Base-by-base conservation (phyloP, 2,329 filamentous ascomycete species). In the Xylariaceae sp. region DNA sequence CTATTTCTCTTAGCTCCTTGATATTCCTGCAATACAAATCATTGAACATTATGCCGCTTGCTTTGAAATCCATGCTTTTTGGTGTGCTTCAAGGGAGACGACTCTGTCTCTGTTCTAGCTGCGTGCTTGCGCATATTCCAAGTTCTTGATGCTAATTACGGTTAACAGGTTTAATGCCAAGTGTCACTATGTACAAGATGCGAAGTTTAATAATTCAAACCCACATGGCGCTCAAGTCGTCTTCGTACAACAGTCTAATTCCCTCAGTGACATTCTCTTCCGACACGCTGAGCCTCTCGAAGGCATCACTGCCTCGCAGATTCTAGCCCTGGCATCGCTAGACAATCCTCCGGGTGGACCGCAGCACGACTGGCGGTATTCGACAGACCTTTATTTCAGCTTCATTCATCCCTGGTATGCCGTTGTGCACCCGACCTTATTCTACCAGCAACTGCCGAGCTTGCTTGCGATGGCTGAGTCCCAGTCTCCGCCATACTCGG, bases 401-500 rank as follows among this genome's bases (percentile, higher is more conserved):
- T 75, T 68, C 43, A 68, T 76, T 52, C 74, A 77, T 52, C 67
- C 71, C 6, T 77, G 75, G 75, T 71, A 72, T 45, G 71, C 71
- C 11, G 68, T 73, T 21, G 66, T 77, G 16, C 73, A 77, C 48
- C 74, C 70, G 6, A 67, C 65, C 18, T 64, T 74, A 48, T 74
- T 77, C 57, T 64, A 68, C 50, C 64, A 65, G 20, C 68, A 70
- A 42, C 56, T 72, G 3, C 64, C 62, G 6, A 47, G 36, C 9
- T 53, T 70, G 15, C 45, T 57, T 32, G 55, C 57, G 39, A 9
- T 45, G n/a, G 30, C 50, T 20, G 60, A 66, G 27, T 59, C 58
- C 4, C 50, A 57, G 21, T 56, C 59, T 6, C 48, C 54, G 23
- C 49, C 58, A 7, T 62, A 64, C 13, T 57, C 58, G 46, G 55